Base-by-base conservation (phyloP, 352 stramenopile species). In the Phytophthora boehmeriae region DNA sequence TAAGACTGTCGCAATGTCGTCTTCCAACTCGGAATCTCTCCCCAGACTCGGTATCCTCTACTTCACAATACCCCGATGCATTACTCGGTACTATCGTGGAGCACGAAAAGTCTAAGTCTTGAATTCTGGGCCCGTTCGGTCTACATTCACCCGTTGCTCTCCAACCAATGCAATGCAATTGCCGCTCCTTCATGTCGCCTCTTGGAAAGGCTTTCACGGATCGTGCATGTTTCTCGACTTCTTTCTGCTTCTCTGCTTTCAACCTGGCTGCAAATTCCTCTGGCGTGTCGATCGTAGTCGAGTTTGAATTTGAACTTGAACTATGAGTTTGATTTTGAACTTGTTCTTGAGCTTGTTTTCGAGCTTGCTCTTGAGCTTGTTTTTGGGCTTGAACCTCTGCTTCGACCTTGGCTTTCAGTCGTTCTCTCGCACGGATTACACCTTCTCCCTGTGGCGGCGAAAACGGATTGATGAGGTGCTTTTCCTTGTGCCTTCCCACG, bases 31-130 rank as follows among this genome's bases (percentile, higher is more conserved):
- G 66, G 36, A 78, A 56, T 1, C 41, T 59, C 20, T 67, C 41
- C 4, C 73, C 75, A 0, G 64, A 57, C 6, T 61, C 47, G 5
- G 42, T 55, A 42, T 77, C 60, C 25, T 66, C 43, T 34, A 87
- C 60, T 48, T 78, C 68, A 32, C 75, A 89, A 53, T 80, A 88
- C 8, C 76, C 79, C 0, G 68, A 68, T 16, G 50, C 65, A 16
- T 71, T 68, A 27, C 39, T 17, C 9, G 52, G 46, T 4, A 71
- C 41, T 35, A 38, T 38, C 1, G 49, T 52, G 28, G 48, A 27
- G 25, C 63, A 72, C 19, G 56, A 62, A 6, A 52, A 50, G 43
- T 75, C 63, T 43, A 42, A 25, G 14, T 47, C 48, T 10, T 57
- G 57, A 8, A 54, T 8, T 25, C 63, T 48, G 5, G 47, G 53